phyloP scores from a whole-genome alignment of 2,329 filamentous ascomycete genomes.

The Niveomyces coronatus region DNA sequence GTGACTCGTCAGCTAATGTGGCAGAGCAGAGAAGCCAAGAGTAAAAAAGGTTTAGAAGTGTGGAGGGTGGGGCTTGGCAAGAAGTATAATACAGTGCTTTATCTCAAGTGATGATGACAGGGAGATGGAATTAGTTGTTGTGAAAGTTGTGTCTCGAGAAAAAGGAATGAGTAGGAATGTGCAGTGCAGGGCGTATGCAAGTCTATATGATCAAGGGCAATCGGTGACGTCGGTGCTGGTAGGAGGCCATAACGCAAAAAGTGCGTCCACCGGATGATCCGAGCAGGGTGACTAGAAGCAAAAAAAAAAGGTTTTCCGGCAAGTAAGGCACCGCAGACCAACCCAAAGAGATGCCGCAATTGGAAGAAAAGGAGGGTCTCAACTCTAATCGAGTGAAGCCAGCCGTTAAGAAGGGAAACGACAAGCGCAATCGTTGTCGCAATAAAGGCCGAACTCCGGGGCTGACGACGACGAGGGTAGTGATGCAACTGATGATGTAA shows the following conservation, averaged over 20 bases:
- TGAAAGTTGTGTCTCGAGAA: background rate
- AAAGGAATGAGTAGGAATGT: background rate
- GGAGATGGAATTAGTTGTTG: background rate
- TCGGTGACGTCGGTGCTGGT: constrained; percentile 3
- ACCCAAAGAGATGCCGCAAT: no score
- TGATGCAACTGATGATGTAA: constrained; percentile 6
- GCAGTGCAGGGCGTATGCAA: no score
- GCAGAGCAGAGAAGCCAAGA: background rate
- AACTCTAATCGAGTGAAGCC: no score
- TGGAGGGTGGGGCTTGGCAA: constrained; percentile 3
- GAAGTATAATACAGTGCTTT: background rate
- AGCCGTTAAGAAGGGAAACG: no score
- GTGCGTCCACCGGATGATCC: no score
- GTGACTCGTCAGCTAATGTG: constrained; percentile 3
- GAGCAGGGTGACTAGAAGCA: no score
- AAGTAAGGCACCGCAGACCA: no score
- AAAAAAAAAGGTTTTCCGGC: no score
- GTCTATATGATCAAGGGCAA: no score
- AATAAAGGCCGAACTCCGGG: background rate
- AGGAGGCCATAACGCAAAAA: no score
- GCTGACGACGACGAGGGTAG: background rate
- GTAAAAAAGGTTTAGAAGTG: background rate
- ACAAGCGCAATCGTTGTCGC: no score
- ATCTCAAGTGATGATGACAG: background rate
- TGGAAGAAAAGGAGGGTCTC: no score